Evolutionary conservation across 2,329 filamentous ascomycete species (phyloP).

Genomic region (Trichoderma asperellum): DNA sequence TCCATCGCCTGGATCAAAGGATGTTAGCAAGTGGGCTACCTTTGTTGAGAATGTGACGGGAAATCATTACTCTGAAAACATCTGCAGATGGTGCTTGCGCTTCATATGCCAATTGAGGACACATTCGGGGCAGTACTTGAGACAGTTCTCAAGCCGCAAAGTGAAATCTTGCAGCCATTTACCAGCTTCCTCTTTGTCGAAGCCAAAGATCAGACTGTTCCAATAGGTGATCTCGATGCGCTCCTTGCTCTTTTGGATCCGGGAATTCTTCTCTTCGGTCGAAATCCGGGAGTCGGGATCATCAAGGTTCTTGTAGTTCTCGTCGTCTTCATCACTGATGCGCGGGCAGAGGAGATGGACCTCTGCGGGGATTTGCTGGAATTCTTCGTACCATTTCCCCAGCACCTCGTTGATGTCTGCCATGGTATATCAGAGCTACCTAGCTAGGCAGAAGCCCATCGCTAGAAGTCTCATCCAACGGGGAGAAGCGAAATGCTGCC

Average conservation of each 20-base stretch:
- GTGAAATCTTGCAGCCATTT: constrained; percentile 64
- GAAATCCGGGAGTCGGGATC: constrained; percentile 56
- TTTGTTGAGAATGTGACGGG: neutral
- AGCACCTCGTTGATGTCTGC: constrained; percentile 47
- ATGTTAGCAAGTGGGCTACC: constrained; percentile 32
- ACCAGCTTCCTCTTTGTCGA: constrained; percentile 63
- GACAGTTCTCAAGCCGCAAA: constrained; percentile 57
- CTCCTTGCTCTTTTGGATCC: constrained; percentile 58
- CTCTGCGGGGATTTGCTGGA: constrained; percentile 50
- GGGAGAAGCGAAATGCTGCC: neutral
- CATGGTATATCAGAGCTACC: constrained; percentile 41
- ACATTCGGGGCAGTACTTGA: constrained; percentile 70
- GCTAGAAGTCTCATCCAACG: constrained; percentile 16
- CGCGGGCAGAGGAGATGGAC: constrained; percentile 72
- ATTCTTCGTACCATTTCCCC: constrained; percentile 48
- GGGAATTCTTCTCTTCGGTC: constrained; percentile 53
- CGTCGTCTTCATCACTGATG: constrained; percentile 62
- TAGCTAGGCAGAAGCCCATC: constrained; percentile 21
- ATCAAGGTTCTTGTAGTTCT: constrained; percentile 59
- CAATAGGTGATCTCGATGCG: constrained; percentile 67
- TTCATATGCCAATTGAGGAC: constrained; percentile 75
- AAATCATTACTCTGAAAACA: constrained; percentile 61
- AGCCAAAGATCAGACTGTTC: constrained; percentile 70
- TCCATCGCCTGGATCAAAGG: constrained; percentile 42
- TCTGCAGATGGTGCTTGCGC: constrained; percentile 64